phyloP scores from a whole-genome alignment of 345 rosid species.

The Eucalyptus pauciflora region DNA sequence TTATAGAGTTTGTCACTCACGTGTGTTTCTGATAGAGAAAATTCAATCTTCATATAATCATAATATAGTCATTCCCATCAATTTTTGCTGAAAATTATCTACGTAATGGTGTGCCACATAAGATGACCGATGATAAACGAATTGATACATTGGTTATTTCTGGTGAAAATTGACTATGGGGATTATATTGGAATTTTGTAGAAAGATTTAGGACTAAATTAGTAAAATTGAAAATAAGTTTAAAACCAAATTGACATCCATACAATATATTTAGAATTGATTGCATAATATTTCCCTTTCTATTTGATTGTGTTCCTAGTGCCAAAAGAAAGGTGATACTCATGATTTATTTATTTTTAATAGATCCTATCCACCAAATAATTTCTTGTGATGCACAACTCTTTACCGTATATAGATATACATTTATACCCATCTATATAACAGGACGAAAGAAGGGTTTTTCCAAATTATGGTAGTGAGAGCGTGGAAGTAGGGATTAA shows the following conservation, averaged over 20 bases:
- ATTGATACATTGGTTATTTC: neutral
- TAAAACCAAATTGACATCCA: fast-evolving
- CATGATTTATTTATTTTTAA: neutral
- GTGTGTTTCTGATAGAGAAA: neutral
- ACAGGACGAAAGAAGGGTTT: neutral
- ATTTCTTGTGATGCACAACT: too few species aligned
- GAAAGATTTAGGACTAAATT: too few species aligned
- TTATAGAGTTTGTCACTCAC: neutral
- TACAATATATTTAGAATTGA: neutral
- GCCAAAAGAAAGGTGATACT: neutral
- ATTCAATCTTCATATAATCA: neutral
- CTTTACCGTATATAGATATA: too few species aligned
- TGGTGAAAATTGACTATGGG: neutral
- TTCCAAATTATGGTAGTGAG: neutral
- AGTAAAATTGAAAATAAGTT: too few species aligned
- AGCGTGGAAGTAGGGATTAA: neutral
- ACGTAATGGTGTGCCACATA: neutral
- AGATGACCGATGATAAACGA: neutral
- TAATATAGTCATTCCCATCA: too few species aligned
- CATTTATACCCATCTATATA: too few species aligned
- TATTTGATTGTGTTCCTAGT: neutral
- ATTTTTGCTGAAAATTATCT: too few species aligned
- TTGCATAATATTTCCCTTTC: neutral
- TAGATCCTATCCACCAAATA: too few species aligned
- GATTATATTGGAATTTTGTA: too few species aligned